Conservation (phyloP, 2,329 filamentous ascomycete genomes). For the Fusarium kyushuense region DNA sequence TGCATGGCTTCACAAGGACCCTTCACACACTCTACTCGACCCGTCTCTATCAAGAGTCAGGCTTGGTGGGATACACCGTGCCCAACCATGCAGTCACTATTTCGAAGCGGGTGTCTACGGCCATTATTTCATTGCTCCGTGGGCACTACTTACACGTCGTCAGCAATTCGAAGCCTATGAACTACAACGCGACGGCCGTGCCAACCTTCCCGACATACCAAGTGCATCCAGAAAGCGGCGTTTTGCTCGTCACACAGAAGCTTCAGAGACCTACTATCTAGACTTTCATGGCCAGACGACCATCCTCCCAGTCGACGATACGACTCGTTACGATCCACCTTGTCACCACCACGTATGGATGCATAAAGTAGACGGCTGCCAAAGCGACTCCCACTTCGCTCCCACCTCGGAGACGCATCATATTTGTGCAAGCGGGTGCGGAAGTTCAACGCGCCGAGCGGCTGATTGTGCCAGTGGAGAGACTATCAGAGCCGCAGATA, state of each 20-base stretch:
- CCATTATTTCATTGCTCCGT: slow-evolving; percentile 49
- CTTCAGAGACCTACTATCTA: slow-evolving; percentile 1
- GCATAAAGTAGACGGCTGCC: slow-evolving; percentile 13
- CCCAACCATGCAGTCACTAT: slow-evolving; percentile 56
- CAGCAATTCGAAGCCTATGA: slow-evolving; percentile 44
- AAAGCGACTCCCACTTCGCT: slow-evolving; percentile 31
- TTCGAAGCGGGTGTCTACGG: slow-evolving; percentile 51
- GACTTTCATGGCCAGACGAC: slow-evolving; percentile 23
- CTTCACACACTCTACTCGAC: slow-evolving; percentile 17
- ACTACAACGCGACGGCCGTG: slow-evolving; percentile 30
- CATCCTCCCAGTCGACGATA: not conserved
- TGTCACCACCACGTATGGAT: slow-evolving; percentile 21
- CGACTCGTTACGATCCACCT: not conserved
- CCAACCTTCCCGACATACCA: slow-evolving; percentile 25
- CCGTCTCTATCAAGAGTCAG: slow-evolving; percentile 50
- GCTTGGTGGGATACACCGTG: slow-evolving; percentile 58
- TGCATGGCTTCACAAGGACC: slow-evolving; percentile 50
- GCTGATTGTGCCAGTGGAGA: slow-evolving; percentile 35
- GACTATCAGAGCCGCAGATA: slow-evolving; percentile 21
- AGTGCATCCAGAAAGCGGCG: slow-evolving; percentile 1
- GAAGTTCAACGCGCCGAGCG: slow-evolving; percentile 21
- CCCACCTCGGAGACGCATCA: slow-evolving; percentile 18
- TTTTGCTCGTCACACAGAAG: slow-evolving; percentile 2
- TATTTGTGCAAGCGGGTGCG: slow-evolving; percentile 32
- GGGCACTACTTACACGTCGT: slow-evolving; percentile 37